Conservation (phyloP, 805 yeast species). For the Candida sanyiensis region DNA sequence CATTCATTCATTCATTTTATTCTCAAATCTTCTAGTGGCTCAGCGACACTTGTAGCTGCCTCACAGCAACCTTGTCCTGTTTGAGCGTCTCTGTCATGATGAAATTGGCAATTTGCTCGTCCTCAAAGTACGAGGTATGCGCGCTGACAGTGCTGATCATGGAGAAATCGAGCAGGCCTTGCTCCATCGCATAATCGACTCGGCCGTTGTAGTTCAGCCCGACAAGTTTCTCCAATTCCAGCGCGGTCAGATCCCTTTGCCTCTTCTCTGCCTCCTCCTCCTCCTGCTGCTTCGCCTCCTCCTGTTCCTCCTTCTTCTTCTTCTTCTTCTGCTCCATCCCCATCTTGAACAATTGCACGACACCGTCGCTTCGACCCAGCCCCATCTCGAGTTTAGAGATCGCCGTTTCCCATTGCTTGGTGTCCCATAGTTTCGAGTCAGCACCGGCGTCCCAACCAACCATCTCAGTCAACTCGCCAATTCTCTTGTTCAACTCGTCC, state of each 20-base stretch:
- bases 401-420: background rate
- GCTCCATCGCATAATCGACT: constrained; percentile 74
- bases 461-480: constrained; percentile 5
- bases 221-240: constrained; percentile 33
- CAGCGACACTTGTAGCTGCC: constrained; percentile 26
- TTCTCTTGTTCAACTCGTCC: constrained; percentile 7
- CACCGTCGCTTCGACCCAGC: constrained; percentile 6
- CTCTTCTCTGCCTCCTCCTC: constrained; percentile 22
- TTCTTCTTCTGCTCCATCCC: constrained; percentile 4
- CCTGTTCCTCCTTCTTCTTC: constrained; percentile 9
- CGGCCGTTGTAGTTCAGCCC: constrained; percentile 67
- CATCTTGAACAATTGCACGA: constrained; percentile 5
- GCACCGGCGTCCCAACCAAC: background rate
- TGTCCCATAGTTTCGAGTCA: background rate
- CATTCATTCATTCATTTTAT: no score
- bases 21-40: no score
- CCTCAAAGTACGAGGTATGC: constrained; percentile 85
- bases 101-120: constrained; percentile 77
- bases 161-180: constrained; percentile 74
- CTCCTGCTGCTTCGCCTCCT: constrained; percentile 10
- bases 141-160: constrained; percentile 78
- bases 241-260: constrained; percentile 20
- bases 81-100: constrained; percentile 51
- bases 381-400: background rate
- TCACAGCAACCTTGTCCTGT: constrained; percentile 19